Percentiles rank a stretch among this genome's conserved stretches.
Conservation (phyloP, 139 green algal species). For the Bryopsis sp. region DNA sequence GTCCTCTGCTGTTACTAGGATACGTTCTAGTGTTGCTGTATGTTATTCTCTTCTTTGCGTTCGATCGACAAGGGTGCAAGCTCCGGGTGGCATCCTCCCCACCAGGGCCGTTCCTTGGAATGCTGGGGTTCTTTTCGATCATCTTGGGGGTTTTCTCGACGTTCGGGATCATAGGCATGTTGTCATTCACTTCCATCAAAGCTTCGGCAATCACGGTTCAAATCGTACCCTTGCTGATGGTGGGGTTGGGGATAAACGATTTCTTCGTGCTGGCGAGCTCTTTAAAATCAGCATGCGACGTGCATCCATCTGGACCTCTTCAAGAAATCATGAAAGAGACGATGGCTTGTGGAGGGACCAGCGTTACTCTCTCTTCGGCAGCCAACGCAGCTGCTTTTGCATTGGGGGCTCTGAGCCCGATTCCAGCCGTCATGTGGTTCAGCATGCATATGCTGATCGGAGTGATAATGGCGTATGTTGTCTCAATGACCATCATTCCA, state of each 20-base stretch:
- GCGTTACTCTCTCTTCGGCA: constrained; percentile 13
- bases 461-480: constrained; percentile 8
- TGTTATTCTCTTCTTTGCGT: constrained; percentile 3
- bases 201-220: background rate
- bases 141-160: background rate
- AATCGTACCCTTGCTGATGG: constrained; percentile 10
- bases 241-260: constrained; percentile 18
- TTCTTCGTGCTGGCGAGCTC: constrained; percentile 12
- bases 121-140: background rate
- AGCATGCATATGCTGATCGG: constrained; percentile 15
- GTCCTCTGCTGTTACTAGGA: background rate
- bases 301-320: background rate
- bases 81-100: background rate
- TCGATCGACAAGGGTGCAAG: background rate
- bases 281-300: background rate
- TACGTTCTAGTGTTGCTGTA: constrained; percentile 8
- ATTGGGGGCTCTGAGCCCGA: constrained; percentile 3
- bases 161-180: background rate
- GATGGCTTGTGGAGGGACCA: constrained; percentile 16
- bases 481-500: constrained; percentile 13
- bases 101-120: constrained; percentile 3
- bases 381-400: constrained; percentile 15
- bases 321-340: constrained; percentile 15
- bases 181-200: constrained; percentile 8
- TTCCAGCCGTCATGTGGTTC: constrained; percentile 17